These are phyloP conservation scores for Aegilops longissima DNA, from an alignment of 176 grass and related monocot genomes.

Conservation along the genomic window DNA sequence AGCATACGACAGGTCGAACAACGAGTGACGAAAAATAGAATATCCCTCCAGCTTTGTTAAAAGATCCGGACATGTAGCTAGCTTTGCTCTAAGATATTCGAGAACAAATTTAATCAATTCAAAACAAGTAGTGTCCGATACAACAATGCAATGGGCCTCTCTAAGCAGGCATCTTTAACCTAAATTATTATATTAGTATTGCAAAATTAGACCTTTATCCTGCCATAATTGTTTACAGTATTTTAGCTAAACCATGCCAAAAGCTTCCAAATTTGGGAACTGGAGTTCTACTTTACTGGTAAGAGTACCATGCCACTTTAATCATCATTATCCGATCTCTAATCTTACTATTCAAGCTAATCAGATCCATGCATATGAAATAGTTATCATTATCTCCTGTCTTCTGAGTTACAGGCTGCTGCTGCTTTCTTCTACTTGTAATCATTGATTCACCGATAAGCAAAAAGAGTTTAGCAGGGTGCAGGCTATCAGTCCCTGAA, in stretches of 20 bases:
- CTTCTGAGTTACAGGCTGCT: constrained; percentile 22
- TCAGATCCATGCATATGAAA: constrained; percentile 26
- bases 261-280: constrained; percentile 33
- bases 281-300: neutral
- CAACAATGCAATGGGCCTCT: no score
- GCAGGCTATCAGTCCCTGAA: constrained; percentile 34
- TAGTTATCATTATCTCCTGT: constrained; percentile 46
- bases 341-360: constrained; percentile 32
- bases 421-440: constrained; percentile 30
- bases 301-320: constrained; percentile 22
- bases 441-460: constrained; percentile 55
- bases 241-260: constrained; percentile 19
- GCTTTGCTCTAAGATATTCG: no score
- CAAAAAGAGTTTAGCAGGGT: constrained; percentile 39
- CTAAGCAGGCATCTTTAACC: no score
- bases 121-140: no score
- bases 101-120: no score
- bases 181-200: no score
- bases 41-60: no score
- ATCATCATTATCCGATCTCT: constrained; percentile 47
- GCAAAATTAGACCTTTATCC: neutral
- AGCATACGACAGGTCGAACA: no score
- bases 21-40: no score
- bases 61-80: no score
- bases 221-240: constrained; percentile 3